Evolutionary conservation across 2,329 filamentous ascomycete genomes (phyloP).

Genomic region (Paecilomyces sp.): DNA sequence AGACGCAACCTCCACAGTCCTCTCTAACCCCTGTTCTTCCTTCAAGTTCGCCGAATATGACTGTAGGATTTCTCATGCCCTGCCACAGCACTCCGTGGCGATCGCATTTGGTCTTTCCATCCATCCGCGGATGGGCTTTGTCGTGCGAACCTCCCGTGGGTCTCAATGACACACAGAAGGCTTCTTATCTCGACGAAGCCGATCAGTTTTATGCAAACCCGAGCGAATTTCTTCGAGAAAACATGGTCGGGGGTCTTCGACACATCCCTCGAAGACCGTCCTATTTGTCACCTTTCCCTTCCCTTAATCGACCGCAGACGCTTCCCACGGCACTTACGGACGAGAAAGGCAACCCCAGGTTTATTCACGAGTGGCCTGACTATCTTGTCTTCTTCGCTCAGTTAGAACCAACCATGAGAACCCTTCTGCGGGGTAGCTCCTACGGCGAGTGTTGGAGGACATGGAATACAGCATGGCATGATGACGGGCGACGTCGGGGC

Average conservation of each 20-base stretch:
- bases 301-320: neutral
- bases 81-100: slow-evolving; percentile 97
- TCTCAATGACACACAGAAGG: slow-evolving; percentile 54
- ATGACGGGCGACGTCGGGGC: slow-evolving; percentile 54
- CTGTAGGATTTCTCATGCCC: slow-evolving; percentile 78
- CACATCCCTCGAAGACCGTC: slow-evolving; percentile 26
- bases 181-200: slow-evolving; percentile 75
- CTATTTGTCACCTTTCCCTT: slow-evolving; percentile 13
- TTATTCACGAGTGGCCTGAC: slow-evolving; percentile 38
- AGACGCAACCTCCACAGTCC: slow-evolving; percentile 20
- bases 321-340: neutral
- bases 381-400: slow-evolving; percentile 51
- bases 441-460: slow-evolving; percentile 55
- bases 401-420: slow-evolving; percentile 44
- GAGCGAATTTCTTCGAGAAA: slow-evolving; percentile 48
- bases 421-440: slow-evolving; percentile 34
- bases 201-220: slow-evolving; percentile 77
- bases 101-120: slow-evolving; percentile 70
- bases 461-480: slow-evolving; percentile 57
- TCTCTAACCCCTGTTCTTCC: slow-evolving; percentile 1
- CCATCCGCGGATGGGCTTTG: slow-evolving; percentile 72
- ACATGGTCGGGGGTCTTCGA: slow-evolving; percentile 39
- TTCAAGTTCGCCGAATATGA: slow-evolving; percentile 26
- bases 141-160: slow-evolving; percentile 84
- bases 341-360: neutral